A percentile compares a stretch with the other conserved stretches of the same genome.
Conservation (phyloP, 2,329 filamentous ascomycete genomes). For the Paradendryphiella salina region DNA sequence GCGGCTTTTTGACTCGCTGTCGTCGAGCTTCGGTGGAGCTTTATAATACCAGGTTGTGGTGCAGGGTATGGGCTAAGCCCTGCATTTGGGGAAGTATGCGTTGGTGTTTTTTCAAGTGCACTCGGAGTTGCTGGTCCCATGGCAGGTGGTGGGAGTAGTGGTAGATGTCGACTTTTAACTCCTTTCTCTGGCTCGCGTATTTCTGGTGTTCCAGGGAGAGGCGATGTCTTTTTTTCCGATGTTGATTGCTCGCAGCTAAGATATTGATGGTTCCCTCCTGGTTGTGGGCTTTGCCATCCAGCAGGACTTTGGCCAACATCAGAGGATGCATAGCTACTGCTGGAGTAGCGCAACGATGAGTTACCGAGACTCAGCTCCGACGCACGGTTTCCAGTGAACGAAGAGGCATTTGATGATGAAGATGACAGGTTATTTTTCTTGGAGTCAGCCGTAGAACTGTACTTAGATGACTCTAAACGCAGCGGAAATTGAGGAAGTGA, state of each 20-base stretch:
- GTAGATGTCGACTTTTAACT: conserved; percentile 16
- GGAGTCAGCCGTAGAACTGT: conserved; percentile 9
- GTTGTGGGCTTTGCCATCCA: conserved; percentile 18
- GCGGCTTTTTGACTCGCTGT: conserved; percentile 39
- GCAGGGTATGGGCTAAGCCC: conserved; percentile 28
- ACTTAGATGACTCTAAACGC: conserved; percentile 1
- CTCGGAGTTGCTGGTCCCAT: conserved; percentile 21
- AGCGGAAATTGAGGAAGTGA: conserved; percentile 11
- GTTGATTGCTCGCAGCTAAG: conserved; percentile 14
- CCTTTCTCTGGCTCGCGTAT: conserved; percentile 16
- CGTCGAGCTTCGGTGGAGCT: conserved; percentile 38
- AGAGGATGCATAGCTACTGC: conserved; percentile 84
- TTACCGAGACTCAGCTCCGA: conserved; percentile 49
- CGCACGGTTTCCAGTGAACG: conserved; percentile 23
- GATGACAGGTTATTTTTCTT: not conserved
- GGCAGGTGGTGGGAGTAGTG: conserved; percentile 32
- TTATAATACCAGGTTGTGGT: conserved; percentile 24
- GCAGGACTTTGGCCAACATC: conserved; percentile 53
- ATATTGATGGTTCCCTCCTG: conserved; percentile 13
- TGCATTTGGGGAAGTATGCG: conserved; percentile 20
- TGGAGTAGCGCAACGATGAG: conserved; percentile 84
- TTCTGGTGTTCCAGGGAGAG: conserved; percentile 23
- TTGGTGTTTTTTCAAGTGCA: conserved; percentile 16
- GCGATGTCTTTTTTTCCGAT: conserved; percentile 18
- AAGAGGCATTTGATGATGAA: conserved; percentile 12